Evolutionary conservation across 257 asterid species (phyloP).

Genomic region (Fraxinus cuspidata): DNA sequence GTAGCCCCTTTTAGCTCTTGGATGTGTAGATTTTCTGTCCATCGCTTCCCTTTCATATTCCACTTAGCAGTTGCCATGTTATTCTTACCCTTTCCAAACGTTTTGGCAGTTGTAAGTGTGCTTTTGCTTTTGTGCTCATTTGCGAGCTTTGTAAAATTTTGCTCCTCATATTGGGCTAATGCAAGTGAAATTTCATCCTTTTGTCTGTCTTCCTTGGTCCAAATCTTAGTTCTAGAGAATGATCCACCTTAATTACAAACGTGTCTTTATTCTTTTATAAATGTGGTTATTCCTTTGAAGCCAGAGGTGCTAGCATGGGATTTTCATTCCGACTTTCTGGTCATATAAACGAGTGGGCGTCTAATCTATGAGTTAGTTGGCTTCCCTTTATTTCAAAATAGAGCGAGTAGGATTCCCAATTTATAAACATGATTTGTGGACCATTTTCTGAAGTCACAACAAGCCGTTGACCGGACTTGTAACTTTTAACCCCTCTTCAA

Average conservation of each 20-base stretch:
- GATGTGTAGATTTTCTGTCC: not conserved
- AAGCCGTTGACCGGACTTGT: too few species aligned
- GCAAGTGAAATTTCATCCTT: constrained; percentile 14
- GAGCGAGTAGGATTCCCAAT: too few species aligned
- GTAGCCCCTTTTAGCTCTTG: not conserved
- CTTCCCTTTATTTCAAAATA: too few species aligned
- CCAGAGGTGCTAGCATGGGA: too few species aligned
- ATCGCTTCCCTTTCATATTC: not conserved
- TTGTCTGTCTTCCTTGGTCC: not conserved
- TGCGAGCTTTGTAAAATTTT: constrained; percentile 34
- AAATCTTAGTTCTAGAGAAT: not conserved
- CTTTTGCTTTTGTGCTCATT: not conserved
- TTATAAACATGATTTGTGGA: too few species aligned
- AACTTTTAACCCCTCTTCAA: too few species aligned
- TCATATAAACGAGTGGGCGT: too few species aligned
- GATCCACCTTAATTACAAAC: not conserved
- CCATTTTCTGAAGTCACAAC: too few species aligned
- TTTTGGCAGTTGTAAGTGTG: not conserved
- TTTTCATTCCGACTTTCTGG: too few species aligned
- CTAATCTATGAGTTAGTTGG: too few species aligned
- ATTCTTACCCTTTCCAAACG: not conserved
- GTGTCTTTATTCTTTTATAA: not conserved
- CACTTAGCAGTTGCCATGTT: not conserved
- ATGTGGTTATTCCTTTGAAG: not conserved
- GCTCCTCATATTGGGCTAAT: constrained; percentile 21